These are phyloP conservation scores for Rhodosporidiobolus odoratus DNA, from an alignment of 768 basidiomycete genomes.

Conservation along the genomic window DNA sequence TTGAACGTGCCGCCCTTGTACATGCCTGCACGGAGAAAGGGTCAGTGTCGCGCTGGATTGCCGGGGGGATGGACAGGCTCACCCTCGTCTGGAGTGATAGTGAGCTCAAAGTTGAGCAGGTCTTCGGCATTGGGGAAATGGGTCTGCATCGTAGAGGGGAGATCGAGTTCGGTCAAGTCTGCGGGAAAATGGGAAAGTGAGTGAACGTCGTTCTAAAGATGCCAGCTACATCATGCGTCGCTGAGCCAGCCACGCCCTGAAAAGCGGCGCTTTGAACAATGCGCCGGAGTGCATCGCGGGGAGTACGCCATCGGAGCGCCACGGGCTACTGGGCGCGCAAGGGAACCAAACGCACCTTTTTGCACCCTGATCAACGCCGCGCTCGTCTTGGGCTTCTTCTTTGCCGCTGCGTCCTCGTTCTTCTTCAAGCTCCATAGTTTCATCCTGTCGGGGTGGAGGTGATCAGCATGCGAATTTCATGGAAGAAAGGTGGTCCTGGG, in stretches of 20 bases:
- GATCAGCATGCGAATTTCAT: no score
- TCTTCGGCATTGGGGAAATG: slow-evolving; percentile 85
- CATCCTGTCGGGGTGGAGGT: slow-evolving; percentile 29
- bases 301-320: no score
- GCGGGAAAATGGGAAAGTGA: neutral
- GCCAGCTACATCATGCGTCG: neutral
- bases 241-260: no score
- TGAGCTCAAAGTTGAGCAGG: slow-evolving; percentile 92
- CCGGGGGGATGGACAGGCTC: slow-evolving; percentile 40
- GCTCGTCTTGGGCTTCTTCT: slow-evolving; percentile 97
- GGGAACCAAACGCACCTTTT: slow-evolving; percentile 63
- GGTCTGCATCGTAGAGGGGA: slow-evolving; percentile 93
- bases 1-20: slow-evolving; percentile 90
- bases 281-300: no score
- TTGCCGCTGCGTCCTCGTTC: slow-evolving; percentile 92
- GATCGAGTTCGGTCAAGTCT: slow-evolving; percentile 96
- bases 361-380: slow-evolving; percentile 99
- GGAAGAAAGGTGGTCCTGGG: no score
- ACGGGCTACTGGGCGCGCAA: neutral
- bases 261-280: no score
- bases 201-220: neutral
- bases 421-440: slow-evolving; percentile 96
- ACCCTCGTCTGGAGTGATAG: slow-evolving; percentile 97
- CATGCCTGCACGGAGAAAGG: slow-evolving; percentile 62
- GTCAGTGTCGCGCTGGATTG: neutral